Evolutionary conservation across 2,329 filamentous ascomycete genomes (phyloP), one percentile per base, ranked within the genome.

Genomic region (Sclerotinia subarctica): DNA sequence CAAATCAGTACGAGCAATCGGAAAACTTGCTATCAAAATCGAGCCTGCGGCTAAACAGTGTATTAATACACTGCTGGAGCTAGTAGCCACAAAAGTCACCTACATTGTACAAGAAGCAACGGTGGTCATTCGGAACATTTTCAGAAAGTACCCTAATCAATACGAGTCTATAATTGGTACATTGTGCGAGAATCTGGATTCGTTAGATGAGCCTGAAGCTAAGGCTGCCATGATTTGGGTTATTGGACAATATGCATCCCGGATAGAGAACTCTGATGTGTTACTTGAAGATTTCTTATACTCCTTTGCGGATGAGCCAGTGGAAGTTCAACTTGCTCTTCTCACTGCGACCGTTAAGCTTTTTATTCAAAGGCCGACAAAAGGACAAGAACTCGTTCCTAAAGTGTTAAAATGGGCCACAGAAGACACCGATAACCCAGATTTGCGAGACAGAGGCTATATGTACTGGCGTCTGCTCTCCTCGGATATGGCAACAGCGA

Each of bases 211-310:
- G 78, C 94, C 95, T 2, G 95, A 99, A 79, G 95, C 95, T 57
- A 99, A 99, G 79, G 94, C 95, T 1, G 95, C 95, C 69, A 97
- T 99, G 88, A 95, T 99, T 56, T 99, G 95, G 95, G 95, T 99
- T 47, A 99, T 99, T 77, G 95, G 95, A 2, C 93, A 99, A 78
- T 99, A 99, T 76, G 95, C 95, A 13, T 93, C 96, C 77, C 90
- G 95, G 56, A 99, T 99, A 74, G 95, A 99, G 78, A 98, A 99
- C 78, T 95, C 92, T 21, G 95, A 98, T 74, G 92, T 90, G 0
- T 84, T 99, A 2, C 85, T 99, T 11, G 94, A 99, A 74, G 95
- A 99, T 78, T 99, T 98, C 78, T 79, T 99, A 11, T 94, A 94
- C 77, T 91, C 92, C 0, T 99, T 98, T 81, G 86, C 91, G 38